Conservation (phyloP, 768 basidiomycete genomes). For the Pisolithus tinctorius region DNA sequence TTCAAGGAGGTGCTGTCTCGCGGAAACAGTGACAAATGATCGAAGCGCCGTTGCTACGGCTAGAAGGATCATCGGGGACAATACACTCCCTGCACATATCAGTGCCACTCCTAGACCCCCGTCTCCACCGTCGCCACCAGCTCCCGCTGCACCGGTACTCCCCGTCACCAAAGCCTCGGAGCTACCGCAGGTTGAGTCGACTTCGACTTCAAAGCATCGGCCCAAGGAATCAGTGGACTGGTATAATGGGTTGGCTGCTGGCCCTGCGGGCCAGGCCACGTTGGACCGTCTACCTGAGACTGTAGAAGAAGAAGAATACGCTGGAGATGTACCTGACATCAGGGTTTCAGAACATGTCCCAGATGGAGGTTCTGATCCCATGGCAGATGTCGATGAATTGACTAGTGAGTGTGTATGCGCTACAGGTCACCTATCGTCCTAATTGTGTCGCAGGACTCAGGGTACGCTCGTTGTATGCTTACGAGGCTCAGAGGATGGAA, state of each 20-base stretch:
- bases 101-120: conserved; percentile 37
- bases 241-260: conserved; percentile 80
- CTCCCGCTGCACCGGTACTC: conserved; percentile 11
- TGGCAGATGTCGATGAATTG: conserved; percentile 69
- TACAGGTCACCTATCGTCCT: neutral
- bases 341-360: conserved; percentile 44
- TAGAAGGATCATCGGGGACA: conserved; percentile 76
- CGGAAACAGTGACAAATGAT: conserved; percentile 74
- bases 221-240: conserved; percentile 84
- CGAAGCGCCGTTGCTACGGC: conserved; percentile 63
- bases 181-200: conserved; percentile 10
- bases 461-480: conserved; percentile 77
- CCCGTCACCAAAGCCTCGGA: neutral
- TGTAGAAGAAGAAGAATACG: conserved; percentile 47
- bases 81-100: conserved; percentile 64
- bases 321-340: conserved; percentile 43
- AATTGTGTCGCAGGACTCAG: conserved; percentile 47
- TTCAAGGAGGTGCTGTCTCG: conserved; percentile 69
- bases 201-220: conserved; percentile 26
- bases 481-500: conserved; percentile 79
- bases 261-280: conserved; percentile 39
- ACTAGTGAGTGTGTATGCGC: conserved; percentile 37
- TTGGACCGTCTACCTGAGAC: conserved; percentile 43
- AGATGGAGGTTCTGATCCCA: conserved; percentile 40
- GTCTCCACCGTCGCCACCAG: conserved; percentile 12